These are phyloP conservation scores for Samsoniella hepiali DNA, from an alignment of 2,329 filamentous ascomycete genomes.

Conservation along the genomic window DNA sequence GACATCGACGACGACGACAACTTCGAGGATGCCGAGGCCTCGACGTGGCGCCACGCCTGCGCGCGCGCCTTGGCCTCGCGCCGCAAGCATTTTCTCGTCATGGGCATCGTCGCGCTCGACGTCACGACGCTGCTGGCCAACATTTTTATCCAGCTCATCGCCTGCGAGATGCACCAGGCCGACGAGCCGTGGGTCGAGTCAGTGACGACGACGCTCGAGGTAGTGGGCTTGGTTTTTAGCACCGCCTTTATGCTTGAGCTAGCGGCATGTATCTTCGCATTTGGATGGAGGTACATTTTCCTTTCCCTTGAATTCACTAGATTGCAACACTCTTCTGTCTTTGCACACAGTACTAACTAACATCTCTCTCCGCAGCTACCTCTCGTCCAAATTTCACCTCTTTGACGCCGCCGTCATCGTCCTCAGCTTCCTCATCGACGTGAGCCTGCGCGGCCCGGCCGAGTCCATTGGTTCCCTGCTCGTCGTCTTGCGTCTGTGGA, in stretches of 20 bases:
- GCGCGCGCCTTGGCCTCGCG: constrained; percentile 32
- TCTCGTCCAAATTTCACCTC: constrained; percentile 56
- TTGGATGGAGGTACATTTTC: constrained; percentile 52
- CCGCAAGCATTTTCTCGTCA: constrained; percentile 44
- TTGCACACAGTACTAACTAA: not conserved
- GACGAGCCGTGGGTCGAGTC: constrained; percentile 41
- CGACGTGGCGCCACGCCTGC: not conserved
- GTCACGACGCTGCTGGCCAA: constrained; percentile 44
- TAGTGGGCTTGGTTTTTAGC: constrained; percentile 57
- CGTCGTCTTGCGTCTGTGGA: constrained; percentile 63
- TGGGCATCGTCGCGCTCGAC: constrained; percentile 44
- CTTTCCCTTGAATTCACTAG: too few species aligned
- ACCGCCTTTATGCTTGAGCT: constrained; percentile 64
- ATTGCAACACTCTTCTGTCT: not conserved
- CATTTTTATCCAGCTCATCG: constrained; percentile 47
- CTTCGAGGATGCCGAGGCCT: not conserved
- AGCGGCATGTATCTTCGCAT: constrained; percentile 55
- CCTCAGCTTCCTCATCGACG: constrained; percentile 58
- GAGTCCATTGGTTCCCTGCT: constrained; percentile 66
- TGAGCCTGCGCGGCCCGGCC: constrained; percentile 55
- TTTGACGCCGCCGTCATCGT: constrained; percentile 64
- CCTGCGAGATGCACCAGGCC: constrained; percentile 43
- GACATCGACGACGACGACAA: not conserved
- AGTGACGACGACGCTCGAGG: constrained; percentile 41
- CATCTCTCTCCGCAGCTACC: constrained; percentile 43